Evolutionary conservation across 202 grass and related monocot genomes (phyloP).

Genomic region (Bolboschoenoplectus hybrid): DNA sequence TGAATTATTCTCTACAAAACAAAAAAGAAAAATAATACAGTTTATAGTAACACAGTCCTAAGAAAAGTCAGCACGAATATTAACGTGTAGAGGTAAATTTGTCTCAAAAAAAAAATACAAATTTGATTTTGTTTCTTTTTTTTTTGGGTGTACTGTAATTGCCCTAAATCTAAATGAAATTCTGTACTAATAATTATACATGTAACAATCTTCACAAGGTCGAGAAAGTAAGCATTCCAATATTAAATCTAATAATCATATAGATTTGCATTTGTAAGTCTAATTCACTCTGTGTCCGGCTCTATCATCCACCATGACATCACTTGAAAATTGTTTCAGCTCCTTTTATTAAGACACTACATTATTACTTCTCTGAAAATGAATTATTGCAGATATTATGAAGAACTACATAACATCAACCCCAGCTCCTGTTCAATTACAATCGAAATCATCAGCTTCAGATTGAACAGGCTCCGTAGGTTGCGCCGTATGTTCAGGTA

Average conservation of each 20-base stretch:
- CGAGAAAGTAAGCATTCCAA: neutral
- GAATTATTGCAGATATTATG: neutral
- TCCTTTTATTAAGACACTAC: neutral
- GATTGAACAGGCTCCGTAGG: neutral
- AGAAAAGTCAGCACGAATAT: neutral
- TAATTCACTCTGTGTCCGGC: neutral
- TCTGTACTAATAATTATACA: neutral
- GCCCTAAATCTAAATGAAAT: neutral
- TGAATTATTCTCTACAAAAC: neutral
- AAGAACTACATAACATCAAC: neutral
- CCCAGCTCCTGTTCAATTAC: neutral
- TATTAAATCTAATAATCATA: too few species aligned
- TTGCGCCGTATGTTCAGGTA: constrained; percentile 33
- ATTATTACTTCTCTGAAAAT: constrained; percentile 1
- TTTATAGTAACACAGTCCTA: neutral
- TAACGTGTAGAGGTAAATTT: neutral
- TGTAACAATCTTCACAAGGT: neutral
- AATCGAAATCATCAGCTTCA: neutral
- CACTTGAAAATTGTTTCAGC: neutral
- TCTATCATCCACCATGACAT: neutral
- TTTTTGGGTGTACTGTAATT: neutral
- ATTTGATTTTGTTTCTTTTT: neutral
- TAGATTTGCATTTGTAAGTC: neutral
- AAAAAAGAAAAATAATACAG: neutral
- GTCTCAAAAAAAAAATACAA: neutral